Percentiles rank a stretch among this genome's conserved stretches.
phyloP scores from a whole-genome alignment of 441 rosid species.

The Populus tomentosa region DNA sequence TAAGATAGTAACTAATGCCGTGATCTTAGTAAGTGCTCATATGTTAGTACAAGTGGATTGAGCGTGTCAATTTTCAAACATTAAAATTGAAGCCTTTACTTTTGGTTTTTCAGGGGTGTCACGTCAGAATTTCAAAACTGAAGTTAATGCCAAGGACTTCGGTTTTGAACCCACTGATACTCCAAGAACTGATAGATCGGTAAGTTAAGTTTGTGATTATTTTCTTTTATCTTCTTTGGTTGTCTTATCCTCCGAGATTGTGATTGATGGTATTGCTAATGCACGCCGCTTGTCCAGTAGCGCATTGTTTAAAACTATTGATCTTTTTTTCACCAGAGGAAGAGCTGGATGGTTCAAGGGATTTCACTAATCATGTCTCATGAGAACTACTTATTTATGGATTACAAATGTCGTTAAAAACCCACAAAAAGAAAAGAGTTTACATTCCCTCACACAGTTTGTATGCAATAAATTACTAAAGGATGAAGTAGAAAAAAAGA shows the following conservation, averaged over 20 bases:
- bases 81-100: constrained; percentile 7
- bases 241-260: neutral
- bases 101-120: constrained; percentile 58
- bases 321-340: neutral
- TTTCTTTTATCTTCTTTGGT: neutral
- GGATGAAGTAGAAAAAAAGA: neutral
- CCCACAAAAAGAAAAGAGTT: neutral
- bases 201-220: constrained; percentile 24
- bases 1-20: neutral
- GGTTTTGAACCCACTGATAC: constrained; percentile 88
- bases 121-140: constrained; percentile 68
- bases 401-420: too few species aligned
- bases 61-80: constrained; percentile 1
- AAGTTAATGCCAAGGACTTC: constrained; percentile 77
- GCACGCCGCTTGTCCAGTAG: neutral
- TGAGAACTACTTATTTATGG: neutral
- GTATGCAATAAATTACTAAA: neutral
- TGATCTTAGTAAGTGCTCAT: neutral
- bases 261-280: neutral
- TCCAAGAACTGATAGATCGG: constrained; percentile 95
- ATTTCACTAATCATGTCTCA: neutral
- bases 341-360: neutral
- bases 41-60: neutral
- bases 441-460: neutral
- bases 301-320: neutral